Conservation (phyloP, 2,329 filamentous ascomycete species). For the Microdochium trichocladiopsis region DNA sequence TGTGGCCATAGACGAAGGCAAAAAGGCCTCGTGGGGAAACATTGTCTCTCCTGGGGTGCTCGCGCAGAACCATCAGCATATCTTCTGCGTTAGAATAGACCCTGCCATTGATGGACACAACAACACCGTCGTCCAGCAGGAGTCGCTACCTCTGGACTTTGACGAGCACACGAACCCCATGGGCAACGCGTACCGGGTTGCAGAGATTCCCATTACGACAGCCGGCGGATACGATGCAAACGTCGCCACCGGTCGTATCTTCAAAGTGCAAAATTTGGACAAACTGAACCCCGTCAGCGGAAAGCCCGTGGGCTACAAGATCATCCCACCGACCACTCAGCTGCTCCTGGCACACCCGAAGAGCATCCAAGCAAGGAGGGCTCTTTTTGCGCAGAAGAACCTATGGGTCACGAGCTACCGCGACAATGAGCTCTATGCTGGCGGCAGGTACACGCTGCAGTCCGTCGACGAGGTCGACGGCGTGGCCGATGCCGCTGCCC, state of each 20-base stretch:
- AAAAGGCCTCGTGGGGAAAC: slow-evolving; percentile 49
- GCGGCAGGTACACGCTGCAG: slow-evolving; percentile 19
- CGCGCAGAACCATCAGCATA: slow-evolving; percentile 65
- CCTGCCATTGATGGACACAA: slow-evolving; percentile 50
- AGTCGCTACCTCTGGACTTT: slow-evolving; percentile 32
- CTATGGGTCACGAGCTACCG: slow-evolving; percentile 19
- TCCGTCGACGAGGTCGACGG: slow-evolving; percentile 21
- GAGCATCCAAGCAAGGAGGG: slow-evolving; percentile 14
- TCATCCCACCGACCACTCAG: slow-evolving; percentile 26
- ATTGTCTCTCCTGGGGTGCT: slow-evolving; percentile 57
- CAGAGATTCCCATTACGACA: slow-evolving; percentile 30
- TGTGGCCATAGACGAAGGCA: slow-evolving; percentile 43
- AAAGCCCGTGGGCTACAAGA: slow-evolving; percentile 27
- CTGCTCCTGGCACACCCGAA: slow-evolving; percentile 20
- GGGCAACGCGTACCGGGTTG: slow-evolving; percentile 51
- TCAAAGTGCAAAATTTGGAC: slow-evolving; percentile 26
- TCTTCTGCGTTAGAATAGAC: slow-evolving; percentile 60
- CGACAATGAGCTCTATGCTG: slow-evolving; percentile 21
- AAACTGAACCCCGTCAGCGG: slow-evolving; percentile 23
- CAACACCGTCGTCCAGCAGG: slow-evolving; percentile 40
- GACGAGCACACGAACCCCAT: slow-evolving; percentile 64
- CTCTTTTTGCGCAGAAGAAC: slow-evolving; percentile 18
- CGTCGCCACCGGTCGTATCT: slow-evolving; percentile 28
- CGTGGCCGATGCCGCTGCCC: slow-evolving; percentile 12
- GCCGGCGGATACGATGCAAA: slow-evolving; percentile 34